These are phyloP conservation scores for Chlamydomonas eustigma DNA, from an alignment of 139 green algal species.

Conservation along the genomic window DNA sequence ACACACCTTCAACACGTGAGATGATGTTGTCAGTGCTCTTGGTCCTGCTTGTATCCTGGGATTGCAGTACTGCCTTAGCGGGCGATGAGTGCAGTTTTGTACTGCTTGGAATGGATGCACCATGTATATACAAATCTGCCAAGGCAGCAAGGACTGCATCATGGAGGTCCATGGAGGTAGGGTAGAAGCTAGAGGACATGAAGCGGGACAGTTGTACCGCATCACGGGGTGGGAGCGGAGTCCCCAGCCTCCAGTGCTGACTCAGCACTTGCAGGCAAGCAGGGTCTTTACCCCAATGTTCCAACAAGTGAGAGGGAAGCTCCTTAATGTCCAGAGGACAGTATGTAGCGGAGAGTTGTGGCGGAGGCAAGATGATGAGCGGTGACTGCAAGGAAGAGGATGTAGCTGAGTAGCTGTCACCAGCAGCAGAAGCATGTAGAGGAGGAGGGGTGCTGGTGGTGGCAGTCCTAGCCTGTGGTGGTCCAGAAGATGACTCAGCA, in stretches of 20 bases:
- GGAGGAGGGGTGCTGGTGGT: too few species aligned
- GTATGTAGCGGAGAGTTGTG: neutral
- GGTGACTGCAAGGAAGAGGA: too few species aligned
- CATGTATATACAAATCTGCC: neutral
- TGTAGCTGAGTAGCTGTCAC: too few species aligned
- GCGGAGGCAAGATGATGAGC: neutral
- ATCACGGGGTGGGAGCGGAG: neutral
- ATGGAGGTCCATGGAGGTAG: neutral
- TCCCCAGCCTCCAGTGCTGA: neutral
- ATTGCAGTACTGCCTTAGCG: too few species aligned
- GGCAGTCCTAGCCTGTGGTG: too few species aligned
- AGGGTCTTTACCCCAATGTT: neutral
- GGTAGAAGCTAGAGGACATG: neutral
- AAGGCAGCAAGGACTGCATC: neutral
- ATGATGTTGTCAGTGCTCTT: too few species aligned
- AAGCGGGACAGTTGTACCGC: neutral
- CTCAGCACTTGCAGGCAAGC: neutral
- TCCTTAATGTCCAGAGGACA: neutral
- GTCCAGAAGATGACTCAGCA: too few species aligned
- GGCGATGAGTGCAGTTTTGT: too few species aligned
- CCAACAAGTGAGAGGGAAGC: neutral
- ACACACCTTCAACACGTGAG: too few species aligned
- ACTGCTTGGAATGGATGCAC: too few species aligned
- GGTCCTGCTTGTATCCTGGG: too few species aligned
- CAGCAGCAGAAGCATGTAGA: too few species aligned